Percentiles rank a stretch among this genome's conserved stretches.
Conservation (phyloP, 257 asterid genomes). For the Nicotiana otophora region DNA sequence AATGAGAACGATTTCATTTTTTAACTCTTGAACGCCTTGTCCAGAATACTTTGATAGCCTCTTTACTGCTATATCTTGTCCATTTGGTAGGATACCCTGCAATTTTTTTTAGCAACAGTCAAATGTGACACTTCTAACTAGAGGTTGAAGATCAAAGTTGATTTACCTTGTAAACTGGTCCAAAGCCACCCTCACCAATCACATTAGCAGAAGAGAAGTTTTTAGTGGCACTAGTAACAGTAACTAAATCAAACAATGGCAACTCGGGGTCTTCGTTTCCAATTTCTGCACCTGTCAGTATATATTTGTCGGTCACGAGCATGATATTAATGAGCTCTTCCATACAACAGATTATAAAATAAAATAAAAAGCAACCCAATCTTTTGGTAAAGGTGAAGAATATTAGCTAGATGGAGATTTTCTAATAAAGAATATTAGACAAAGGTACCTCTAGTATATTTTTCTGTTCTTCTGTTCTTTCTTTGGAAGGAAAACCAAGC, state of each 20-base stretch:
- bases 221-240: not conserved
- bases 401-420: not conserved
- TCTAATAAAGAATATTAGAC: not conserved
- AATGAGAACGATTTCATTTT: slow-evolving; percentile 7
- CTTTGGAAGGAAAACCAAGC: not conserved
- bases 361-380: too few species aligned
- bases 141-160: not conserved
- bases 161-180: not conserved
- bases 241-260: slow-evolving; percentile 3
- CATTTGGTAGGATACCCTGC: slow-evolving; percentile 7
- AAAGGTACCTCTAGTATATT: not conserved
- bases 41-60: slow-evolving; percentile 2
- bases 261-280: slow-evolving; percentile 2
- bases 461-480: not conserved
- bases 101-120: not conserved
- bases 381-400: not conserved
- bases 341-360: not conserved
- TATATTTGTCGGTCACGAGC: too few species aligned
- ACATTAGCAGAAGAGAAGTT: not conserved
- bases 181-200: slow-evolving; percentile 7
- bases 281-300: not conserved
- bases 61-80: slow-evolving; percentile 13
- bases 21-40: slow-evolving; percentile 3
- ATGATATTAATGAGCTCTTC: not conserved
- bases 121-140: not conserved